These are phyloP conservation scores for Podospora didyma DNA, from an alignment of 495 filamentous ascomycete species.

Conservation along the genomic window DNA sequence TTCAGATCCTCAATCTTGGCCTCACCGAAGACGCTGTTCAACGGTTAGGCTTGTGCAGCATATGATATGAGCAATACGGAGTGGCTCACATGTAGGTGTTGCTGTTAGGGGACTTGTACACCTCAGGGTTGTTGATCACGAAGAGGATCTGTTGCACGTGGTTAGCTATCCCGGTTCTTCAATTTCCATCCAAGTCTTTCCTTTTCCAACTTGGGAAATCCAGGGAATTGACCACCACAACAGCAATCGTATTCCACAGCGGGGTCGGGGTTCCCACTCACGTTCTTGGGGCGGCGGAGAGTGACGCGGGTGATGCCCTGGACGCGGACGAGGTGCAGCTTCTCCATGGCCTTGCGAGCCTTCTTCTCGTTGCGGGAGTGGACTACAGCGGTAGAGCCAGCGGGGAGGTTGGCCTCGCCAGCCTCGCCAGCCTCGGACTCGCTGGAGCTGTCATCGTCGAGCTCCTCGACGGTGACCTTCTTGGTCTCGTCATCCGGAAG, in stretches of 20 bases:
- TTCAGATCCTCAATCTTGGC: conserved; percentile 99
- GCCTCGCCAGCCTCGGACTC: conserved; percentile 67
- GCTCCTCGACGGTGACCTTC: conserved; percentile 74
- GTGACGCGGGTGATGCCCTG: conserved; percentile 97
- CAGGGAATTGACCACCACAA: too few relatives aligned
- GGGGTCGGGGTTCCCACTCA: conserved; percentile 44
- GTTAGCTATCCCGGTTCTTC: conserved; percentile 22
- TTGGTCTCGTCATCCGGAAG: conserved; percentile 86
- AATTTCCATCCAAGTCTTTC: background rate
- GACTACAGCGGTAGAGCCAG: conserved; percentile 80
- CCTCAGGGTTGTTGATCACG: conserved; percentile 98
- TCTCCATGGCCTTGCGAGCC: conserved; percentile 95
- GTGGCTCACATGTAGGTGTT: conserved; percentile 95
- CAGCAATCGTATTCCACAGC: too few relatives aligned
- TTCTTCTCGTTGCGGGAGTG: conserved; percentile 99
- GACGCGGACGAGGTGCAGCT: conserved; percentile 94
- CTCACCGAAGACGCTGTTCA: conserved; percentile 91
- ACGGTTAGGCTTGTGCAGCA: background rate
- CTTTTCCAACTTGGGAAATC: too few relatives aligned
- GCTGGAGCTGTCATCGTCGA: conserved; percentile 66
- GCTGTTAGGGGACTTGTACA: conserved; percentile 96
- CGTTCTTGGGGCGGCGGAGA: conserved; percentile 95
- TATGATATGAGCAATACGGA: background rate
- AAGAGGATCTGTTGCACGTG: conserved; percentile 76
- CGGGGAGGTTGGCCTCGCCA: conserved; percentile 70